These are phyloP conservation scores for Fallopia convolvulus DNA, from an alignment of 148 eudicot genomes.

Conservation along the genomic window DNA sequence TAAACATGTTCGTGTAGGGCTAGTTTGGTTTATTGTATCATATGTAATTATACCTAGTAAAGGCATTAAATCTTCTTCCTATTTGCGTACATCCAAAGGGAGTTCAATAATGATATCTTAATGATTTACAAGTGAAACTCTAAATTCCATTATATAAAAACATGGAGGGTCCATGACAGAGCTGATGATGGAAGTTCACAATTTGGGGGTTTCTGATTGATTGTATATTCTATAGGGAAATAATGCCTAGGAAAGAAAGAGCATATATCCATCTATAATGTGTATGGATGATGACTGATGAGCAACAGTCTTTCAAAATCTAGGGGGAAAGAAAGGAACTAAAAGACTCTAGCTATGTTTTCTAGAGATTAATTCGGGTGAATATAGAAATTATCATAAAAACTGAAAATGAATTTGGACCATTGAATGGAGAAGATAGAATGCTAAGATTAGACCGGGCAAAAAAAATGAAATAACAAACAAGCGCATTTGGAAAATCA, in stretches of 20 bases:
- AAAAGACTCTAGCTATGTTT: not conserved
- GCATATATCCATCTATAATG: not conserved
- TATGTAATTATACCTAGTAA: not conserved
- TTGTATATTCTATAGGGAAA: not conserved
- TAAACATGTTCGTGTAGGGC: not conserved
- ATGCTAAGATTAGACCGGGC: too few relatives aligned
- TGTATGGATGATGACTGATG: not conserved
- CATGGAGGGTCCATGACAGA: slow-evolving; percentile 9
- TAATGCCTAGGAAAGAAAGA: not conserved
- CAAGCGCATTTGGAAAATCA: too few relatives aligned
- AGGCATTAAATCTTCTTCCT: not conserved
- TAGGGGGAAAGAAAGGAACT: not conserved
- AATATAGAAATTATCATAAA: too few relatives aligned
- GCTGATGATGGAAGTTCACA: slow-evolving; percentile 4
- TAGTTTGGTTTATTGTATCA: not conserved
- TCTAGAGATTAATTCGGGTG: too few relatives aligned
- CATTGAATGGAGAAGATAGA: too few relatives aligned
- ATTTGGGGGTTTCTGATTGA: not conserved
- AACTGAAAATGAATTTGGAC: too few relatives aligned
- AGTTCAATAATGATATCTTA: not conserved
- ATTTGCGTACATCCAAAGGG: not conserved
- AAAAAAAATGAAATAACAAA: too few relatives aligned
- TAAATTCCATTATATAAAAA: not conserved
- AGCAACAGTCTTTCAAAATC: not conserved
- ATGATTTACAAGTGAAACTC: not conserved